These are phyloP conservation scores for Clarireedia homoeocarpa DNA, from an alignment of 2,329 filamentous ascomycete genomes.

Conservation along the genomic window DNA sequence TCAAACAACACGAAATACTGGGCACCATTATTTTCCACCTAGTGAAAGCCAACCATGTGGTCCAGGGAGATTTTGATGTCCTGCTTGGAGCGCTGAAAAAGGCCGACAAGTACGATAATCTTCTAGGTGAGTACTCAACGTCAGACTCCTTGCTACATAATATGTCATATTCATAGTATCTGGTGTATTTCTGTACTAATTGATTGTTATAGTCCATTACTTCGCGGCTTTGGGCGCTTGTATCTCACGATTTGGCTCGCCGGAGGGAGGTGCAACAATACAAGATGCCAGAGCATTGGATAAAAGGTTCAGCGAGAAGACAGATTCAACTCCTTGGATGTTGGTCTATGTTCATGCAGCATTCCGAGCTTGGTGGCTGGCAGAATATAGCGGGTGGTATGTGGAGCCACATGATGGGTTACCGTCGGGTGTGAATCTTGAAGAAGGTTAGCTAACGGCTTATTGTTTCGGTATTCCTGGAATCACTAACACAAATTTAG, in stretches of 20 bases:
- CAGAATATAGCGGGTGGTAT: conserved; percentile 88
- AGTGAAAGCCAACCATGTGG: conserved; percentile 66
- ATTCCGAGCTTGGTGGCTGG: conserved; percentile 77
- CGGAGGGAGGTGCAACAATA: conserved; percentile 61
- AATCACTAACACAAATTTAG: conserved; percentile 31
- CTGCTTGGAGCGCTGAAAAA: conserved; percentile 62
- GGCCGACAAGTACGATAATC: conserved; percentile 67
- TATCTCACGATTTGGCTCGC: conserved; percentile 70
- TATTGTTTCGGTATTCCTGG: background rate
- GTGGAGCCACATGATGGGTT: conserved; percentile 59
- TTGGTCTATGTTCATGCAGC: conserved; percentile 72
- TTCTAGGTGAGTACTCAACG: conserved; percentile 37
- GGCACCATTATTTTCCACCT: conserved; percentile 73
- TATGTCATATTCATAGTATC: background rate
- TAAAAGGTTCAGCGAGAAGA: conserved; percentile 54
- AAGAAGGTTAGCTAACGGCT: conserved; percentile 36
- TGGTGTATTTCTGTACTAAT: conserved; percentile 13
- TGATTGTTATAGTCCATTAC: conserved; percentile 56
- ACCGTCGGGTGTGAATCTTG: conserved; percentile 55
- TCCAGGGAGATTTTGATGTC: conserved; percentile 62
- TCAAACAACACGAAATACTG: conserved; percentile 83
- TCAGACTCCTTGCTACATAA: background rate
- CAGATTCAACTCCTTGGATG: conserved; percentile 63
- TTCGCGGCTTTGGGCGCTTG: conserved; percentile 72
- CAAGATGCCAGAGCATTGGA: conserved; percentile 65